phyloP scores from a whole-genome alignment of 768 basidiomycete genomes.

The Leccinum subtestaceum region DNA sequence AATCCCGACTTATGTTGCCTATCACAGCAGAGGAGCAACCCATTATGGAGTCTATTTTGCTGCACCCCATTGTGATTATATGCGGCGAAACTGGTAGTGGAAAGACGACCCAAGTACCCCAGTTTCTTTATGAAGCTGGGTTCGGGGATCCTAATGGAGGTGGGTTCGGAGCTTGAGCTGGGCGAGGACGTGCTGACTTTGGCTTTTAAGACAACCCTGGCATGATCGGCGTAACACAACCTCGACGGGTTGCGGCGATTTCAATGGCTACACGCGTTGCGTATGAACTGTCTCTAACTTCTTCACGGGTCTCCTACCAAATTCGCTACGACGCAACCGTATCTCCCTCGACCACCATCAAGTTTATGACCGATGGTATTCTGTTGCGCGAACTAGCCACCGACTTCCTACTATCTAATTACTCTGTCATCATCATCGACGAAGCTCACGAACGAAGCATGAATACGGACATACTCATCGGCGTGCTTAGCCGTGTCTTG shows the following conservation, averaged over 20 bases:
- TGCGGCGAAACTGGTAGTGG: slow-evolving; percentile 97
- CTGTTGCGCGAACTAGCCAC: slow-evolving; percentile 87
- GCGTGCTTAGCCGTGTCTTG: slow-evolving; percentile 91
- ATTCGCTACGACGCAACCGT: slow-evolving; percentile 97
- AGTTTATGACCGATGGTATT: slow-evolving; percentile 99
- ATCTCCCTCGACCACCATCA: slow-evolving; percentile 86
- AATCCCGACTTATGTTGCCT: slow-evolving; percentile 75
- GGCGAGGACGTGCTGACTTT: slow-evolving; percentile 3
- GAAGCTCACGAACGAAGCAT: slow-evolving; percentile 98
- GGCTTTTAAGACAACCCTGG: slow-evolving; percentile 82
- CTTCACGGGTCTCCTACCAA: slow-evolving; percentile 88
- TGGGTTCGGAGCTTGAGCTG: slow-evolving; percentile 33
- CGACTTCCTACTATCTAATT: slow-evolving; percentile 91
- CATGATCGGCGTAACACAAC: slow-evolving; percentile 97
- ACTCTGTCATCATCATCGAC: slow-evolving; percentile 93
- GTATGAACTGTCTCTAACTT: slow-evolving; percentile 83
- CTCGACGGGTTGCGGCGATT: slow-evolving; percentile 94
- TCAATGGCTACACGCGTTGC: slow-evolving; percentile 93
- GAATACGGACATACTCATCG: slow-evolving; percentile 97
- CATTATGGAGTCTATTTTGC: slow-evolving; percentile 87
- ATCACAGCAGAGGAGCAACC: slow-evolving; percentile 92
- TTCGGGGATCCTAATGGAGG: slow-evolving; percentile 84
- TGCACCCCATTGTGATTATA: slow-evolving; percentile 71
- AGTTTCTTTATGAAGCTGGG: slow-evolving; percentile 96
- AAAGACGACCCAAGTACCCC: slow-evolving; percentile 97